Base-by-base conservation (phyloP, 1,284 basidiomycete genomes). In the Naganishia sp. region DNA sequence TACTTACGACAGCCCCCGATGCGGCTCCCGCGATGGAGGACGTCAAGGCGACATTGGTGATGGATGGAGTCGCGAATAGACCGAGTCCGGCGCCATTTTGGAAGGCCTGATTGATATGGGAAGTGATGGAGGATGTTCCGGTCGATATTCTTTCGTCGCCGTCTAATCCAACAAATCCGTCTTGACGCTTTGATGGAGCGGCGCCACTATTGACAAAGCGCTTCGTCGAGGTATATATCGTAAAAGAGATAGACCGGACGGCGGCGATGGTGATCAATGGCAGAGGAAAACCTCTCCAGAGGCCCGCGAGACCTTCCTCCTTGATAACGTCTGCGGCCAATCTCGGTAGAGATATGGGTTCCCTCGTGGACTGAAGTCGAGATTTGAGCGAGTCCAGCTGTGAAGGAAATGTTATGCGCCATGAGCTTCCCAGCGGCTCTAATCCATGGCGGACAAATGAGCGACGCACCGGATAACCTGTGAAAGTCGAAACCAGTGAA, bases 201-300 rank as follows among this genome's bases (percentile, higher is more conserved):
- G 21, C 41, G 21, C 85, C 83, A 63, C 87, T 86, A 63, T 87
- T 86, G 72, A 91, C 88, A 71, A 85, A 84, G 69, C 91, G 87
- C 81, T 94, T 96, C 60, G 92, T 94, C 54, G 87, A 84, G 61
- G 88, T 91, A 79, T 96, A 97, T 72, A 97, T 95, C 17, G 91
- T 94, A 80, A 97, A 96, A 55, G 92, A 94, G 35, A 76, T 90
- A 83, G 84, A 81, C 84, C 94, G 90, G 74, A 98, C 94, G 75
- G 95, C 94, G 6, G 93, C 94, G 73, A 99, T 98, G 7, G 95
- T 97, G 79, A 95, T 85, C 63, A 98, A 85, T 39, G 95, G 95
- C 72, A 98, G 92, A 84, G 78, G 77, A 28, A 78, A 77, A 1
- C 78, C 78, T 63, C 78, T 71, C 77, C 77, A 80, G 50, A 80